phyloP scores from a whole-genome alignment of 1,284 basidiomycete genomes.

The Apiotrichum mycotoxinovorans region DNA sequence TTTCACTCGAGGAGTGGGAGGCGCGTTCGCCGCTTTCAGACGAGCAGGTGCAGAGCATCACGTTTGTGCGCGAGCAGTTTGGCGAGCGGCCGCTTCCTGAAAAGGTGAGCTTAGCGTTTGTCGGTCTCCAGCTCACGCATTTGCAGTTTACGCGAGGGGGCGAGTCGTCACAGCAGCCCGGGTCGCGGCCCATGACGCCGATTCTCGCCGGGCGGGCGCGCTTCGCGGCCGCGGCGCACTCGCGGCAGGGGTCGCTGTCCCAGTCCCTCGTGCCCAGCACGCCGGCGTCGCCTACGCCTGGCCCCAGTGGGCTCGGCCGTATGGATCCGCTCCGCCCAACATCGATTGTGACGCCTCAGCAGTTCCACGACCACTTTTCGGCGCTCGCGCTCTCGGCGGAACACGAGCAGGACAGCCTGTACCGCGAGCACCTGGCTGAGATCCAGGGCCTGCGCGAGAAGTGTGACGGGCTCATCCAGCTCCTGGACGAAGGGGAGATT shows the following conservation, averaged over 20 bases:
- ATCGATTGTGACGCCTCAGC: slow-evolving; percentile 78
- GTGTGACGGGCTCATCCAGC: slow-evolving; percentile 66
- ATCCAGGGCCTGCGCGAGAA: slow-evolving; percentile 69
- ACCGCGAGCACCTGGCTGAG: slow-evolving; percentile 71
- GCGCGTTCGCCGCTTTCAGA: slow-evolving; percentile 69
- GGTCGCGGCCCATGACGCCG: slow-evolving; percentile 36
- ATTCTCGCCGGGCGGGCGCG: slow-evolving; percentile 6
- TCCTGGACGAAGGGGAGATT: slow-evolving; percentile 65
- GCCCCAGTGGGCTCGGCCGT: slow-evolving; percentile 31
- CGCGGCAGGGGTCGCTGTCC: slow-evolving; percentile 7
- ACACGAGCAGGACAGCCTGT: slow-evolving; percentile 85
- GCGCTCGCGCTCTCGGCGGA: slow-evolving; percentile 80
- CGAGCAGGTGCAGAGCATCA: slow-evolving; percentile 64
- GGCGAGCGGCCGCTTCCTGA: slow-evolving; percentile 63
- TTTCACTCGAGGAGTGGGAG: slow-evolving; percentile 81
- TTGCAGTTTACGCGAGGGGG: slow-evolving; percentile 26
- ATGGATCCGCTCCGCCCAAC: slow-evolving; percentile 40
- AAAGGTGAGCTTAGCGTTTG: slow-evolving; percentile 59
- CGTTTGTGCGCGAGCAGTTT: slow-evolving; percentile 60
- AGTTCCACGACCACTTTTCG: slow-evolving; percentile 92
- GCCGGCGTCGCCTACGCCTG: slow-evolving; percentile 11
- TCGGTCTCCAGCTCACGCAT: neutral
- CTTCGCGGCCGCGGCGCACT: slow-evolving; percentile 6
- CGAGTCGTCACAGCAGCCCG: slow-evolving; percentile 33
- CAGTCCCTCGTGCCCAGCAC: slow-evolving; percentile 16